phyloP scores from a whole-genome alignment of 139 green algal species.

The Tetradesmus lagerheimii region DNA sequence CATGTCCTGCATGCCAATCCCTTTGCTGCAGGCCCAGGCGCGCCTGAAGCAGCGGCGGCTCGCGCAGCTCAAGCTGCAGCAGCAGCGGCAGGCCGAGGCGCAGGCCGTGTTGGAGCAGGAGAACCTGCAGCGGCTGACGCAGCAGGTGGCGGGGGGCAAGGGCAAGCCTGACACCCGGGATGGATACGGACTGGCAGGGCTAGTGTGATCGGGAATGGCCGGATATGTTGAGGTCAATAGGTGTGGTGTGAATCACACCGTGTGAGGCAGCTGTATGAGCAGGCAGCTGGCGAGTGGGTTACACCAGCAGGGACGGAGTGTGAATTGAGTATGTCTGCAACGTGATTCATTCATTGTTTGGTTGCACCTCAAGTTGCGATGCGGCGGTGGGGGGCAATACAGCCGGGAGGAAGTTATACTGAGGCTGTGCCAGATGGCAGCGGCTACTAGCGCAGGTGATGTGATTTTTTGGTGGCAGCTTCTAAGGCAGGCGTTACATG shows the following conservation, averaged over 20 bases:
- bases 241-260: background rate
- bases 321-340: too few relatives aligned
- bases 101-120: constrained; percentile 5
- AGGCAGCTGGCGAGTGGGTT: too few relatives aligned
- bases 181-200: constrained; percentile 19
- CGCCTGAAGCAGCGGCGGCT: background rate
- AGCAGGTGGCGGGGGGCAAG: background rate
- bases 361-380: too few relatives aligned
- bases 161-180: background rate
- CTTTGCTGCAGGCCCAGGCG: background rate
- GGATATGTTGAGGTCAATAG: too few relatives aligned
- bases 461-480: too few relatives aligned
- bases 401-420: too few relatives aligned
- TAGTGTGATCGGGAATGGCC: background rate
- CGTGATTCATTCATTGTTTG: too few relatives aligned
- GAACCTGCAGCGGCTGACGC: background rate
- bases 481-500: too few relatives aligned
- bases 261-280: background rate
- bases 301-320: too few relatives aligned
- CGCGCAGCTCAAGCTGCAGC: background rate
- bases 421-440: too few relatives aligned
- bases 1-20: background rate
- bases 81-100: constrained; percentile 13
- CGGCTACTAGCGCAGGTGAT: too few relatives aligned
- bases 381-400: too few relatives aligned